Evolutionary conservation across 129 eudicot species (phyloP), one percentile per base, ranked within the genome.

Genomic region (Chrysanthemum lavandulifolium): DNA sequence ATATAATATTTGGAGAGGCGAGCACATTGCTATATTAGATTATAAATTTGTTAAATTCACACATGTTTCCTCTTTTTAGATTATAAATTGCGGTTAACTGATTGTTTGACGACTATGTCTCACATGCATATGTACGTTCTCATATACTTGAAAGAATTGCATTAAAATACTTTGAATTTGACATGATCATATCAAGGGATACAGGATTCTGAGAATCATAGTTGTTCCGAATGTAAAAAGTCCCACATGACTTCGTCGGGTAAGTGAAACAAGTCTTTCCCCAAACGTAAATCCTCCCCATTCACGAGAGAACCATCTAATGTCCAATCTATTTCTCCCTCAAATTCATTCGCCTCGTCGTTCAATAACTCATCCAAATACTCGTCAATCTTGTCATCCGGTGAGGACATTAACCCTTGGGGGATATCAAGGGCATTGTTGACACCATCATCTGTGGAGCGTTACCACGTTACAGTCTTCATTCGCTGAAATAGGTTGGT

Each of bases 221-320:
- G 18, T 4, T 67, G 1, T 4, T 36, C 80, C 14, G 15, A 51
- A 61, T 64, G 50, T 13, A 77, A 66, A 51, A 81, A 13, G 55
- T 73, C 75, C 82, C 72, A 82, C 48, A 61, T 77, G 79, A 57
- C 75, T 2, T 56, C 52, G 9, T 79, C 74, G n/a, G 80, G n/a
- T 5, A 68, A 68, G 40, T 68, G 53, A 29, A 60, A 57, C 54
- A 76, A 67, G 18, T 61, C 64, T 52, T 33, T 52, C 73, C 31
- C 68, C 33, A 14, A 48, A 16, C 45, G 50, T 19, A 73, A 66
- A 16, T 61, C 71, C 2, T 53, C 65, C 45, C 43, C 27, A 13
- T 43, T 43, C 13, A 1, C 36, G 0, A 18, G 53, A 62, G 52
- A 47, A 4, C 69, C 69, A 68, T 21, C 63, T 13, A 76, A 43